Evolutionary conservation across 768 basidiomycete genomes (phyloP), one percentile per base, ranked within the genome.

Genomic region (Tylopilus felleus): DNA sequence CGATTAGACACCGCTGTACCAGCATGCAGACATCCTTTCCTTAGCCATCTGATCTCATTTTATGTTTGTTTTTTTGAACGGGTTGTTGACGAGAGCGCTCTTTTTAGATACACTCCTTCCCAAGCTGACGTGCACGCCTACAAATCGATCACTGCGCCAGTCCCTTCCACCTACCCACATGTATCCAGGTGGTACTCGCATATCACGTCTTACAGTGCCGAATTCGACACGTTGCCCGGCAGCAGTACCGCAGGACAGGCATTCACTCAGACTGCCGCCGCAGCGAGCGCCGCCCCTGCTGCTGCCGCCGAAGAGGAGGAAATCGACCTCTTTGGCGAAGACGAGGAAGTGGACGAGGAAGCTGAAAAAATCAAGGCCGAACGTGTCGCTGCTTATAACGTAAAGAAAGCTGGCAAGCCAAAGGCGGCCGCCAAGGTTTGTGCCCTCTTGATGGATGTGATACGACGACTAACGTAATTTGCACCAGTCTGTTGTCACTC

Each of bases 81-180:
- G 23, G 29, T n/a, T 46, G 44, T 50, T 65, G 50, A 53, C 47
- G 23, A 44, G 17, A 36, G 42, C 27, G 22, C 51, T 57, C 57
- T 27, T 55, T 51, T 61, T 49, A 97, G 94, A 51, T 94, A 90
- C 75, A 84, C 85, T 38, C 88, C 95, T 42, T 94, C 93, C 38
- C 94, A 97, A 75, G 91, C 94, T 50, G 93, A 98, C 75, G 93
- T 97, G 43, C 81, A 80, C 57, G 91, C 96, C 68, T 94, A 88
- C 83, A 92, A 90, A 70, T 79, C 88, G 16, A 76, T 98, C 71
- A 63, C 78, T 36, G 77, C 81, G 25, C 91, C 92, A 48, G 77
- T 81, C 58, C 80, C 85, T 42, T 69, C 83, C 42, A 67, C 77
- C 48, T 78, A 80, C 72, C 91, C 92, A 55, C 80, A 91, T 73